Base-by-base conservation (phyloP, 176 grass and related monocot genomes). In the Aechmea fasciata region DNA sequence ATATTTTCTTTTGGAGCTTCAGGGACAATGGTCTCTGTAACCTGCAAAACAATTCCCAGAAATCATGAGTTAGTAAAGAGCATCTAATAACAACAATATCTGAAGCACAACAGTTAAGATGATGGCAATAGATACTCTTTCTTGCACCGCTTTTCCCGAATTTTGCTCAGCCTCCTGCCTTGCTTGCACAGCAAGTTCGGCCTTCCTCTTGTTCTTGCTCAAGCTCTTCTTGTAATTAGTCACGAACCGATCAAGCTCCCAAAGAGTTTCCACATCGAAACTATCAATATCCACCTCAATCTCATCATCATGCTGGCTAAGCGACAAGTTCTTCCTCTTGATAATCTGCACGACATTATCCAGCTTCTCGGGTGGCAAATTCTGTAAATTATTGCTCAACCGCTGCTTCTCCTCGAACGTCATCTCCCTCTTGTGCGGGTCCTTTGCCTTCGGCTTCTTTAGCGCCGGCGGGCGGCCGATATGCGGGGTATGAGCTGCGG, bases 241-340 rank as follows among this genome's bases (percentile, higher is more conserved):
- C 22, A 97, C 88, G 69, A 97, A 97, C 71, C 93, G 82, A 78
- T 90, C 93, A 50, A 97, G 93, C 49, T 97, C 89, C 93, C 93
- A 97, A 77, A 97, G 84, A 9, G 93, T 97, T 79, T 92, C 93
- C 13, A 82, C 82, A 83, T 97, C 93, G 73, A 96, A 83, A 71
- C 89, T 96, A 83, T 96, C 93, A 73, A 96, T 96, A 80, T 96
- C 93, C n/a, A 97, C 84, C 79, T 97, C 93, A 84, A 97, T 97
- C 73, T 92, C 93, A 87, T 97, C 93, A 63, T 92, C 93, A 83
- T 90, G 81, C 66, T 97, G 93, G 80, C 70, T 87, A 63, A 97
- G 75, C 65, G 83, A 87, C 18, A 85, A 82, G 82, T 92, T 92
- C 78, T 88, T 92, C 76, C 87, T 89, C 87, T 92, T 87, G 69